These are phyloP conservation scores for Magnusiomyces tetraspermus DNA, from an alignment of 1,139 yeast species.

Conservation along the genomic window DNA sequence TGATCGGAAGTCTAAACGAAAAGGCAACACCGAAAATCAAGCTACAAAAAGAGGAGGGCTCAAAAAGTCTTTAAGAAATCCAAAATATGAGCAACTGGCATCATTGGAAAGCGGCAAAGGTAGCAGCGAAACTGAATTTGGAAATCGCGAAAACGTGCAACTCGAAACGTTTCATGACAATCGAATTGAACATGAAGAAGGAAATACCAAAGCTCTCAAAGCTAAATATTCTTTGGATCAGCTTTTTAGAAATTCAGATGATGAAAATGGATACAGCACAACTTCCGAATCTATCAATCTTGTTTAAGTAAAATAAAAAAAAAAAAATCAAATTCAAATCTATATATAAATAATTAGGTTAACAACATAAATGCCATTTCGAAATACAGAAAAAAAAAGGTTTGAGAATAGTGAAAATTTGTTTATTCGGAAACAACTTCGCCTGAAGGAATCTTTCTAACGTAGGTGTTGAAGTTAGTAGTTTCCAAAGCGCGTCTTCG, in stretches of 20 bases:
- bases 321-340: background rate
- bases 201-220: background rate
- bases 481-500: constrained; percentile 83
- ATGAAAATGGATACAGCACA: constrained; percentile 1
- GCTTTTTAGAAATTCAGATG: constrained; percentile 4
- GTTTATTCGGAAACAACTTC: constrained; percentile 13
- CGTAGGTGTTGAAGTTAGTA: constrained; percentile 40
- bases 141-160: background rate
- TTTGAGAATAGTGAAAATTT: background rate
- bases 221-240: constrained; percentile 7
- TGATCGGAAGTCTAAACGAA: background rate
- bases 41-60: background rate
- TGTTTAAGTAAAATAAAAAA: background rate
- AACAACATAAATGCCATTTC: background rate
- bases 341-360: background rate
- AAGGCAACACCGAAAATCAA: background rate
- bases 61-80: background rate
- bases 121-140: background rate
- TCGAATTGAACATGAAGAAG: background rate
- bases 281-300: background rate
- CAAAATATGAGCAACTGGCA: background rate
- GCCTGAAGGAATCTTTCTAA: constrained; percentile 8
- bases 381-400: background rate
- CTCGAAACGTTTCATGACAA: background rate
- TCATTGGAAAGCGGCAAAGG: background rate